Evolutionary conservation across 78 protist species (phyloP).

Genomic region (Pelomyxa schiedti): DNA sequence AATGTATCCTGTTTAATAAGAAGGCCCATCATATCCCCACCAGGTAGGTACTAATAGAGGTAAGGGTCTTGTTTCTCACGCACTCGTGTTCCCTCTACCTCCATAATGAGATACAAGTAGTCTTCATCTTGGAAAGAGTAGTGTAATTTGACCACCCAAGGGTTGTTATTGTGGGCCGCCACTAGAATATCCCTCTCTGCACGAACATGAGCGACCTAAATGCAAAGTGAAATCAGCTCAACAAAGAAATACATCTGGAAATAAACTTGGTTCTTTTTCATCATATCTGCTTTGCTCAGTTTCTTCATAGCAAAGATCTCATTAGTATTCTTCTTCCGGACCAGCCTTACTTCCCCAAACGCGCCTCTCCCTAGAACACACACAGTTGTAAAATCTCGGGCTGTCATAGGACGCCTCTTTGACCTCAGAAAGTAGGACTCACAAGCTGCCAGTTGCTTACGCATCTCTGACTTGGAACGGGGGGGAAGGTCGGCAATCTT

Average conservation of each 20-base stretch:
- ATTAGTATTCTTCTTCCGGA: constrained; percentile 36
- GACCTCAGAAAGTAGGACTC: no score
- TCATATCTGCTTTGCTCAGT: constrained; percentile 51
- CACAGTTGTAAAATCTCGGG: background rate
- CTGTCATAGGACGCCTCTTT: no score
- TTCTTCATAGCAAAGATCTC: constrained; percentile 65
- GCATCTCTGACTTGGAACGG: no score
- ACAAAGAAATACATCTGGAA: no score
- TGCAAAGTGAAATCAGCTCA: no score
- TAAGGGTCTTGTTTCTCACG: no score
- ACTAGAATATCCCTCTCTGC: constrained; percentile 81
- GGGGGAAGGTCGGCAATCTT: no score
- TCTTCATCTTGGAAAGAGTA: constrained; percentile 57
- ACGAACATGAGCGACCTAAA: constrained; percentile 42
- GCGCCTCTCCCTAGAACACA: constrained; percentile 62
- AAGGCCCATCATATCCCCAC: constrained; percentile 78
- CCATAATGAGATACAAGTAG: constrained; percentile 67
- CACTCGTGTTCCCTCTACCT: constrained; percentile 15
- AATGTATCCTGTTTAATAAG: constrained; percentile 59
- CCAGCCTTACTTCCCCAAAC: constrained; percentile 59
- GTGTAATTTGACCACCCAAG: constrained; percentile 49
- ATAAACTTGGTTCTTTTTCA: constrained; percentile 52
- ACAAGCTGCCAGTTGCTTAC: no score
- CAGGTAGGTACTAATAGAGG: constrained; percentile 62
- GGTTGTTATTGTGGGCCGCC: constrained; percentile 36